Percentiles rank a stretch among this genome's conserved stretches.
These are phyloP conservation scores for Phaeophleospora eucalypticola DNA, from an alignment of 2,329 filamentous ascomycete species.

Conservation along the genomic window DNA sequence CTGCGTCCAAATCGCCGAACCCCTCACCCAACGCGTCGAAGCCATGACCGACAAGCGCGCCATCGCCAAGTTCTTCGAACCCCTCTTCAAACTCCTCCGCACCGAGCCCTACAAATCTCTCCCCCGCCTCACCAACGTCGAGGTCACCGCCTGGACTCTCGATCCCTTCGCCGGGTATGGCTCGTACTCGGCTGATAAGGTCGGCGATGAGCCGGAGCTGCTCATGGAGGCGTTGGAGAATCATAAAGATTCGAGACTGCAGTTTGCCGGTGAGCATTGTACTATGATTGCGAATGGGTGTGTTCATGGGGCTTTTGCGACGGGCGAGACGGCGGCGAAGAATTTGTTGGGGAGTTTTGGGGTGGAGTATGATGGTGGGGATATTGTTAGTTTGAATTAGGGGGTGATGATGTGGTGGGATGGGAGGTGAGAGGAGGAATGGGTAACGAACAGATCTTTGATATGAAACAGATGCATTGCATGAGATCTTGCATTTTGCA, in stretches of 20 bases:
- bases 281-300: conserved; percentile 41
- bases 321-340: conserved; percentile 40
- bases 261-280: conserved; percentile 41
- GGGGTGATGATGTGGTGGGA: neutral
- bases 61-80: conserved; percentile 43
- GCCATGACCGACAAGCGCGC: conserved; percentile 37
- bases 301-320: conserved; percentile 44
- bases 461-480: neutral
- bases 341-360: conserved; percentile 38
- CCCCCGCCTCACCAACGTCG: conserved; percentile 37
- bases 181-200: conserved; percentile 43
- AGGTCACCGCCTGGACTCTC: conserved; percentile 44
- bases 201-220: conserved; percentile 40
- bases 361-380: conserved; percentile 33
- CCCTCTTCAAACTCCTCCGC: conserved; percentile 42
- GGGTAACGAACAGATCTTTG: neutral
- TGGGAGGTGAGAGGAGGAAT: neutral
- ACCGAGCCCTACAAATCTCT: conserved; percentile 44
- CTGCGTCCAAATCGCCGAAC: conserved; percentile 43
- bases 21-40: conserved; percentile 44
- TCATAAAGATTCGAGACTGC: conserved; percentile 36
- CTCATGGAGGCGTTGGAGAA: conserved; percentile 37
- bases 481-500: no score
- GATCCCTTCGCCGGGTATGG: conserved; percentile 44
- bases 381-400: conserved; percentile 22